Evolutionary conservation across 345 rosid genomes (phyloP).

Genomic region (Lepidium aucheri): DNA sequence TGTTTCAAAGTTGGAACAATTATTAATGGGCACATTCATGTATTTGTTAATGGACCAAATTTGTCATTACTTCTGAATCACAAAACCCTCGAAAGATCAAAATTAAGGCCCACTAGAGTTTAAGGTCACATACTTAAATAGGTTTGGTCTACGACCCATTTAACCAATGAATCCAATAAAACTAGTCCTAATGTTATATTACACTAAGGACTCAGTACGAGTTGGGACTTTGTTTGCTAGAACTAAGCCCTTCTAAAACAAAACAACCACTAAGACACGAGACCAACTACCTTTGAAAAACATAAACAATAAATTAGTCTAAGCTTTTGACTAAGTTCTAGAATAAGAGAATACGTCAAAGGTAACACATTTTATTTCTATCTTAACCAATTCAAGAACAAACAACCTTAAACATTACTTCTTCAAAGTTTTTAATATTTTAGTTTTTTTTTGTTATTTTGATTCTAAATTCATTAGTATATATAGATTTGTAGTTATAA

Average conservation of each 20-base stretch:
- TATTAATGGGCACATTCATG: background rate
- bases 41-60: background rate
- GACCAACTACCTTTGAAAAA: background rate
- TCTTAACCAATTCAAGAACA: background rate
- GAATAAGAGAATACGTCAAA: background rate
- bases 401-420: background rate
- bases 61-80: background rate
- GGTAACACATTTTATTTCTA: background rate
- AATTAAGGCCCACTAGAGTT: background rate
- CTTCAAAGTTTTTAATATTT: too few relatives aligned
- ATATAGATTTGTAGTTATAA: too few relatives aligned
- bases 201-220: background rate
- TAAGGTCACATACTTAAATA: too few relatives aligned
- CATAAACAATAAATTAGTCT: background rate
- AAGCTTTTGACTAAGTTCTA: background rate
- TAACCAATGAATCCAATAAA: background rate
- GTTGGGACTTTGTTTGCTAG: background rate
- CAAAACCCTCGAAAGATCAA: background rate
- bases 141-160: background rate
- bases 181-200: background rate
- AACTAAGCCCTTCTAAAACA: background rate
- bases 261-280: background rate
- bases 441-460: too few relatives aligned
- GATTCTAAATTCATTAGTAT: too few relatives aligned
- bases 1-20: background rate